A percentile compares a stretch with the other conserved stretches of the same genome.
Conservation (phyloP, 176 grass and related monocot species). For the Ananas comosus region DNA sequence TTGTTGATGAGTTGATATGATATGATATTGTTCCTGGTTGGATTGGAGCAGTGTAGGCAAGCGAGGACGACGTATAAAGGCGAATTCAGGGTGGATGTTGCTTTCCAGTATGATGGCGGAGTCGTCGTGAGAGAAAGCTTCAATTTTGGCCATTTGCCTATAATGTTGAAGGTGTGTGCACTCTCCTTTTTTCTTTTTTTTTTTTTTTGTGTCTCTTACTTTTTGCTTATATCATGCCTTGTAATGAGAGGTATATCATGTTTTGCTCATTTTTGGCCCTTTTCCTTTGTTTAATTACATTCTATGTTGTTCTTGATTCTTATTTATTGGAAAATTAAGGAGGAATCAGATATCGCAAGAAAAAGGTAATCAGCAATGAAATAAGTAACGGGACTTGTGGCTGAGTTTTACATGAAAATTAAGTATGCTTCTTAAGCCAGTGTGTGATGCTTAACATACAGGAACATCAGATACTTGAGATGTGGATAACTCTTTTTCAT, state of each 20-base stretch:
- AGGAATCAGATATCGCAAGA: background rate
- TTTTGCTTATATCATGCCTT: background rate
- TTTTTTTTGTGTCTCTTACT: slow-evolving; percentile 1
- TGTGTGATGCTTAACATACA: too few relatives aligned
- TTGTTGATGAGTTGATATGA: slow-evolving; percentile 2
- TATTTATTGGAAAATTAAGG: background rate
- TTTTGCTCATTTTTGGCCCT: too few relatives aligned
- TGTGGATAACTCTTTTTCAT: too few relatives aligned
- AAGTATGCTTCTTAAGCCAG: too few relatives aligned
- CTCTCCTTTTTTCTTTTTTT: slow-evolving; percentile 3
- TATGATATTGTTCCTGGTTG: slow-evolving; percentile 7
- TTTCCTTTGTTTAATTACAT: background rate
- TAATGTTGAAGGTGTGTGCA: slow-evolving; percentile 86
- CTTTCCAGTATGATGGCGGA: slow-evolving; percentile 47
- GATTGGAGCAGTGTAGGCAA: slow-evolving; percentile 61
- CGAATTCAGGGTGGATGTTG: slow-evolving; percentile 44
- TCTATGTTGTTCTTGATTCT: background rate
- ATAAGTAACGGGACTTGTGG: too few relatives aligned
- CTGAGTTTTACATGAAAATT: background rate
- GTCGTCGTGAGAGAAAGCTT: slow-evolving; percentile 43
- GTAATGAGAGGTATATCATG: too few relatives aligned
- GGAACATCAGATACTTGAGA: too few relatives aligned
- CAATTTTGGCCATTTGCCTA: slow-evolving; percentile 77
- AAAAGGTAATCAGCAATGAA: background rate
- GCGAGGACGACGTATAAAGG: slow-evolving; percentile 57